Evolutionary conservation across 2,329 filamentous ascomycete genomes (phyloP).

Genomic region (Alternaria ethzedia): DNA sequence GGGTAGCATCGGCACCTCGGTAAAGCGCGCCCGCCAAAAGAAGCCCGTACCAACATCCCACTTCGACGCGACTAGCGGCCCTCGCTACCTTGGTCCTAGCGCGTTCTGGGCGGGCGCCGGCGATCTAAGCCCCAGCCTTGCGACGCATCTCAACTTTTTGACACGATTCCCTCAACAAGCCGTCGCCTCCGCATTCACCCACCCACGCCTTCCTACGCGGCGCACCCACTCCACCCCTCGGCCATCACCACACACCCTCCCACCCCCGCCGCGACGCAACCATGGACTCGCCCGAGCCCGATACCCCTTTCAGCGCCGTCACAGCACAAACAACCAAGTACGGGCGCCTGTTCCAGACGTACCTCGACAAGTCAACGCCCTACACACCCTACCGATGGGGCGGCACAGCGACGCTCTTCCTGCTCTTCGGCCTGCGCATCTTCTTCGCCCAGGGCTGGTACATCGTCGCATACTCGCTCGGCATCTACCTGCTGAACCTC

Average conservation of each 20-base stretch:
- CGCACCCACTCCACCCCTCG: constrained; percentile 2
- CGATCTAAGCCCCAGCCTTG: constrained; percentile 30
- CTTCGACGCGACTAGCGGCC: background rate
- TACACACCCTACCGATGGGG: constrained; percentile 90
- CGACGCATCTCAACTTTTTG: constrained; percentile 27
- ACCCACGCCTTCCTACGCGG: constrained; percentile 8
- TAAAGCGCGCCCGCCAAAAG: constrained; percentile 16
- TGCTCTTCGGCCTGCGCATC: constrained; percentile 88
- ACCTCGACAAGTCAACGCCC: constrained; percentile 92
- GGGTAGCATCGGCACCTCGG: constrained; percentile 41
- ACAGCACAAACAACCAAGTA: constrained; percentile 81
- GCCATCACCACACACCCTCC: background rate
- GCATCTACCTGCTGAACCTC: constrained; percentile 98
- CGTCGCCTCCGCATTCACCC: background rate
- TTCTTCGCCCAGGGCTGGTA: constrained; percentile 97
- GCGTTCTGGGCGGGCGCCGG: background rate
- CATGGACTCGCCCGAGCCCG: constrained; percentile 88
- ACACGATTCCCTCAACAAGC: constrained; percentile 38
- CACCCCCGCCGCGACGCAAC: constrained; percentile 7
- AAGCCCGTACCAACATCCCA: constrained; percentile 1
- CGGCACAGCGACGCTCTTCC: constrained; percentile 75
- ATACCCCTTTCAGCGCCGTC: constrained; percentile 92
- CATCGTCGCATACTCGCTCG: constrained; percentile 96
- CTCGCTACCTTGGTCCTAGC: constrained; percentile 2
- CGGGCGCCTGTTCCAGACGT: constrained; percentile 85